Evolutionary conservation across 176 grass and related monocot species (phyloP), one percentile per base, ranked within the genome.

Genomic region (Panicum miliaceum): DNA sequence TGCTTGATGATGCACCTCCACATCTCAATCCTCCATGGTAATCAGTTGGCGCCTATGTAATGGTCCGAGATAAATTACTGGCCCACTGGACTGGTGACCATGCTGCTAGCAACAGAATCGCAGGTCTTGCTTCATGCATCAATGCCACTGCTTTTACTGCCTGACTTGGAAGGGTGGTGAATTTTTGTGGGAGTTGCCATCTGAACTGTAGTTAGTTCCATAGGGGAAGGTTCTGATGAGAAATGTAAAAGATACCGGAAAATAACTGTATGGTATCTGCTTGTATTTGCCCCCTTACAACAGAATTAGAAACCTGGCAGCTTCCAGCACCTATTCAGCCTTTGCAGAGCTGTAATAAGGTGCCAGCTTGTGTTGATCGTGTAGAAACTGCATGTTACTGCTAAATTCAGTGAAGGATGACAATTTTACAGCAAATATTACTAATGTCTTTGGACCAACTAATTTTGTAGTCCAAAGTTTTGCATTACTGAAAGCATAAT

Each of bases 1-100:
- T 25, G 23, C 38, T 35, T 79, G 42, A 85, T 78, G 32, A 61
- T 14, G 48, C 32, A 36, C 61, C 82, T 75, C 37, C 27, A 74
- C 40, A 68, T 50, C 13, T 64, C 20, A 23, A 54, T 84, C 52
- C 38, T 73, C 45, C 14, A 35, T 19, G 8, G 23, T 58, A 20
- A 2, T 40, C 37, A 15, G 12, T 46, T 47, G 64, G 35, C 0
- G 11, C 60, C 4, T 62, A 40, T 41, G 18, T 76, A 85, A 76
- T 51, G 51, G 6, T 14, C 45, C 38, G 41, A 19, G 0, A 41
- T 79, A 53, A 25, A 72, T 73, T 56, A 65, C 16, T 68, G 67
- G 60, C 25, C 35, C 76, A 77, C 6, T 45, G 73, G 18, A 35
- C 43, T 43, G 45, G 43, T 57, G 52, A 64, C 16, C 22, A 27